Base-by-base conservation (phyloP, 2,329 filamentous ascomycete species). In the Trichophyton mentagrophytes region DNA sequence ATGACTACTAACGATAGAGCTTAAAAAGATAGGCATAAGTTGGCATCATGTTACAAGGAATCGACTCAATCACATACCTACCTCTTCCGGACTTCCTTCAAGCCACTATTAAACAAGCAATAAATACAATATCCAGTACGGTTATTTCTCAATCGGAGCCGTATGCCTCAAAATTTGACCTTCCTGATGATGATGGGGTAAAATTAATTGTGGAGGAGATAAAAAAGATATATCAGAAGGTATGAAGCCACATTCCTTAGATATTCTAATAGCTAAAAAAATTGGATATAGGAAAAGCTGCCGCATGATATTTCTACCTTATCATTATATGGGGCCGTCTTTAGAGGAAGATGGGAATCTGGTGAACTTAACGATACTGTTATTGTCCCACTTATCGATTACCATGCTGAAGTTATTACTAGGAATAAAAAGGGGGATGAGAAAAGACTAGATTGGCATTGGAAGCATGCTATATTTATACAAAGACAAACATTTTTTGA, bases 381-480 rank as follows among this genome's bases (percentile, higher is more conserved):
- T 17, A 61, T 61, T 61, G 51, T 61, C 46, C 59, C 53, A 44
- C 51, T 61, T 57, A 61, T 57, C 33, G 59, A 44, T 61, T 30
- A 57, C 22, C 33, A 61, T 33, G 33, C 27, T 9, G 42, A 61
- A 20, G 59, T 61, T 42, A 57, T 40, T 57, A 38, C 59, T 30
- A 57, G 40, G 51, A 61, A 57, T 61, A 20, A 57, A 57, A 51
- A 11, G 17, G 59, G 51, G 36, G 40, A 61, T 30, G 53, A 57
- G 33, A 61, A 22, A 61, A 61, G 47, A 57, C 22, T 61, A 27
- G 51, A 61, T 57, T 61, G 51, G 59, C 51, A 61, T 57, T 61
- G 59, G 51, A 61, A 44, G 27, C 30, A 61, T 2, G 59, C 59
- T 15, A 61, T 61, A 57, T 57, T 61, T 36, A 25, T 61, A 11